Evolutionary conservation across 495 filamentous ascomycete species (phyloP).

Genomic region (Tuber magnatum): DNA sequence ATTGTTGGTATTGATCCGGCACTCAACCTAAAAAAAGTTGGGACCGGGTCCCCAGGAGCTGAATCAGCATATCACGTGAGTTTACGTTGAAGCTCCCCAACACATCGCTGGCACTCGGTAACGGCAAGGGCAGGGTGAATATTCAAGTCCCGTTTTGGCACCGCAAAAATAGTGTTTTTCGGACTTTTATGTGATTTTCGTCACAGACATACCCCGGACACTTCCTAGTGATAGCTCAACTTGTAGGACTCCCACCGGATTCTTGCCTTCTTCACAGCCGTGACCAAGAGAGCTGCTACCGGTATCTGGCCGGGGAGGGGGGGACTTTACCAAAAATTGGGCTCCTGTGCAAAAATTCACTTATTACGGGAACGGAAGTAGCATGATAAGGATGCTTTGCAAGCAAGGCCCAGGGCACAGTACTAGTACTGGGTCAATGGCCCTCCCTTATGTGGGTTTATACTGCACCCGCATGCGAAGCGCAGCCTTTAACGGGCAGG

Average conservation of each 20-base stretch:
- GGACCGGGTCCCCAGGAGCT: not conserved
- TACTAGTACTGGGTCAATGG: not conserved
- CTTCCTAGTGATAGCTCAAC: too few species aligned
- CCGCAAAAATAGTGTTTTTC: too few species aligned
- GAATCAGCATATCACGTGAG: slow-evolving; percentile 2
- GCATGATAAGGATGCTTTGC: not conserved
- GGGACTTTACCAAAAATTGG: not conserved
- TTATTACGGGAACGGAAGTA: not conserved
- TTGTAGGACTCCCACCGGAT: too few species aligned
- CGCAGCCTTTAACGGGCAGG: not conserved
- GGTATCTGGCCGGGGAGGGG: too few species aligned
- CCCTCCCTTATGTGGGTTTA: not conserved
- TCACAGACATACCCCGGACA: too few species aligned
- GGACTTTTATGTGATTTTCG: too few species aligned
- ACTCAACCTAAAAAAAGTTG: not conserved
- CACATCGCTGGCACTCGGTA: not conserved
- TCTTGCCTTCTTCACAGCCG: too few species aligned
- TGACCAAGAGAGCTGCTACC: too few species aligned
- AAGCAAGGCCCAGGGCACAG: not conserved
- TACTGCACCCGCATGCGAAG: not conserved
- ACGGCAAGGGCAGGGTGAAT: not conserved
- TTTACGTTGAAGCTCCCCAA: not conserved
- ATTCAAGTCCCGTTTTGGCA: not conserved
- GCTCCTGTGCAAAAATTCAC: too few species aligned
- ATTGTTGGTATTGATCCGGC: not conserved